Percentiles rank a stretch among this genome's conserved stretches.
phyloP scores from a whole-genome alignment of 2,329 filamentous ascomycete species.

The Diaporthe destruens region DNA sequence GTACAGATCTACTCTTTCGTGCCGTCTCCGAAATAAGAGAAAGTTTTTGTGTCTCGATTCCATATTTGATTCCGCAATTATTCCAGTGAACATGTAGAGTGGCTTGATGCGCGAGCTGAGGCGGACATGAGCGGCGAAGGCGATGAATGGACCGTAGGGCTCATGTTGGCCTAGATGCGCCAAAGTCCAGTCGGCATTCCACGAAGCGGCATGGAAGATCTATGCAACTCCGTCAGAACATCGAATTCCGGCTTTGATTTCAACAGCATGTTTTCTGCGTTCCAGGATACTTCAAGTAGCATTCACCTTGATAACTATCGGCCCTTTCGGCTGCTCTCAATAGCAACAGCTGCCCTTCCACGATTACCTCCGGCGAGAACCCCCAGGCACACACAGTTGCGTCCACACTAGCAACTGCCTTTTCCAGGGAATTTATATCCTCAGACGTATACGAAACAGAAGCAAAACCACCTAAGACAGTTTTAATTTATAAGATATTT shows the following conservation, averaged over 20 bases:
- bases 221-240: not conserved
- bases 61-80: conserved; percentile 10
- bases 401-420: conserved; percentile 1
- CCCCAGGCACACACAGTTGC: not conserved
- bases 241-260: no score
- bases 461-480: no score
- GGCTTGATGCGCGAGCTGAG: conserved; percentile 24
- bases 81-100: conserved; percentile 16
- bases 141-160: not conserved
- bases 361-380: not conserved
- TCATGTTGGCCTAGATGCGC: conserved; percentile 10
- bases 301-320: conserved; percentile 6
- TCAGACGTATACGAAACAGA: no score
- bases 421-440: not conserved
- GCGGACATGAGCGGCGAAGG: conserved; percentile 7
- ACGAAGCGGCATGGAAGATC: conserved; percentile 15
- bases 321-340: conserved; percentile 23
- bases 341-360: conserved; percentile 9
- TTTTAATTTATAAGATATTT: no score
- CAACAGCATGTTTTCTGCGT: not conserved
- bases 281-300: not conserved
- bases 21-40: conserved; percentile 12
- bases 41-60: not conserved
- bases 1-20: conserved; percentile 3
- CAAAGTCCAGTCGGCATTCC: conserved; percentile 14